phyloP scores from a whole-genome alignment of 192 early-diverging fungal genomes.

The Spinellus fusiger region DNA sequence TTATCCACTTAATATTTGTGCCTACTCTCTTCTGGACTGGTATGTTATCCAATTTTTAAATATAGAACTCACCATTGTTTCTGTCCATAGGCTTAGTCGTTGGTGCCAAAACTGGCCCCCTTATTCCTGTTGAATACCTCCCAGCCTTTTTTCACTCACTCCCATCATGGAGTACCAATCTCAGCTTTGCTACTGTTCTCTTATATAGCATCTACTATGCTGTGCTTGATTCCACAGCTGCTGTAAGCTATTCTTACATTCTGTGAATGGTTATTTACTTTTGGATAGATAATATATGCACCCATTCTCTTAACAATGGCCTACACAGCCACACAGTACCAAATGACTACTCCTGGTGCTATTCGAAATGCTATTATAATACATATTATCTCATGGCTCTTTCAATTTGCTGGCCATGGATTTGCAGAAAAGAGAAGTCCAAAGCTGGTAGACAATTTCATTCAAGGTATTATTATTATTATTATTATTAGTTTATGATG shows the following conservation, averaged over 20 bases:
- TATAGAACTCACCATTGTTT: constrained; percentile 41
- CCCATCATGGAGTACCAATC: constrained; percentile 25
- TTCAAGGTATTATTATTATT: constrained; percentile 61
- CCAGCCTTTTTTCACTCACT: constrained; percentile 31
- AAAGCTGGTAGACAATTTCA: constrained; percentile 77
- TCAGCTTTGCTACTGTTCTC: constrained; percentile 40
- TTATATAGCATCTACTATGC: constrained; percentile 74
- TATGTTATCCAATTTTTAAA: constrained; percentile 74
- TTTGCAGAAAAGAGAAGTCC: constrained; percentile 82
- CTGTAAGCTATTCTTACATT: constrained; percentile 41
- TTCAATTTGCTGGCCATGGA: constrained; percentile 90
- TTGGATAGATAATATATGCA: constrained; percentile 15
- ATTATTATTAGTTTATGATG: background rate
- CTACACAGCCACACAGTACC: constrained; percentile 61
- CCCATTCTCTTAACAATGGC: constrained; percentile 59
- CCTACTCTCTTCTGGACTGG: constrained; percentile 83
- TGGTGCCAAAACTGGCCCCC: constrained; percentile 36
- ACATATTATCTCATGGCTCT: constrained; percentile 75
- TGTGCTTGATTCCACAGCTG: constrained; percentile 63
- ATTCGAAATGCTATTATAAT: constrained; percentile 47
- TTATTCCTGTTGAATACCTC: constrained; percentile 37
- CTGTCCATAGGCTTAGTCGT: constrained; percentile 45
- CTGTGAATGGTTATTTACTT: background rate
- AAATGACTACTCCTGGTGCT: constrained; percentile 39
- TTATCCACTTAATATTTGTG: constrained; percentile 85